A percentile compares a stretch with the other conserved stretches of the same genome.
phyloP scores from a whole-genome alignment of 2,329 filamentous ascomycete species.

The Pestalotiopsis sp. region DNA sequence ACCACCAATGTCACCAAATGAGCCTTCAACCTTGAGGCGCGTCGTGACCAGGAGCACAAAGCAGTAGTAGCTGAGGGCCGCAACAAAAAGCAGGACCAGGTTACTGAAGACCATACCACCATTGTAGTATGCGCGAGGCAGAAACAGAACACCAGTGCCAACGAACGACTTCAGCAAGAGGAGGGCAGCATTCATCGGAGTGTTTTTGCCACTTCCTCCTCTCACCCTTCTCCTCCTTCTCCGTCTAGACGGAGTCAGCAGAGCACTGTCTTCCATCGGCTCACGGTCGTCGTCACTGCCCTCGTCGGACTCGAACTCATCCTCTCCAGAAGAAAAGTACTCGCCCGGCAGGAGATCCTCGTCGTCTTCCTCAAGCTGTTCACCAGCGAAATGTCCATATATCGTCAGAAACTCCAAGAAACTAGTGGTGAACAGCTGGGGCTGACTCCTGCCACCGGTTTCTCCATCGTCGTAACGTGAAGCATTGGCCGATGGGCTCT shows the following conservation, averaged over 20 bases:
- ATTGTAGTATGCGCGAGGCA: slow-evolving; percentile 90
- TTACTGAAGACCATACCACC: slow-evolving; percentile 98
- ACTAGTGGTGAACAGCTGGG: slow-evolving; percentile 79
- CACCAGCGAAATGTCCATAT: slow-evolving; percentile 96
- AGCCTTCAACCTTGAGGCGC: slow-evolving; percentile 82
- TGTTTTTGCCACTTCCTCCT: slow-evolving; percentile 73
- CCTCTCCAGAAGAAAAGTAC: slow-evolving; percentile 82
- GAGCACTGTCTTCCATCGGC: slow-evolving; percentile 82
- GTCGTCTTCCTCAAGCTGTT: slow-evolving; percentile 95
- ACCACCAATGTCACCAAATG: slow-evolving; percentile 95
- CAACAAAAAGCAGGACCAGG: slow-evolving; percentile 81
- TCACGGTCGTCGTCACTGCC: slow-evolving; percentile 68
- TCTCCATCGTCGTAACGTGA: slow-evolving; percentile 40
- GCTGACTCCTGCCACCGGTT: slow-evolving; percentile 41
- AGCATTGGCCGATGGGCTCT: slow-evolving; percentile 51
- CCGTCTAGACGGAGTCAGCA: slow-evolving; percentile 74
- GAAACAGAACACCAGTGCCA: slow-evolving; percentile 90
- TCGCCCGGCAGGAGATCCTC: slow-evolving; percentile 84
- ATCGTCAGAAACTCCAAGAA: slow-evolving; percentile 95
- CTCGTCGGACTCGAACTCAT: slow-evolving; percentile 56
- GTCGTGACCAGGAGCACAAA: slow-evolving; percentile 92
- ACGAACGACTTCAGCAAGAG: slow-evolving; percentile 97
- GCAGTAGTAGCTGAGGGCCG: slow-evolving; percentile 90
- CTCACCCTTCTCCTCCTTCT: slow-evolving; percentile 77
- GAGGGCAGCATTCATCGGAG: slow-evolving; percentile 75